Conservation (phyloP, 2,329 filamentous ascomycete genomes). For the Fusarium sp. region DNA sequence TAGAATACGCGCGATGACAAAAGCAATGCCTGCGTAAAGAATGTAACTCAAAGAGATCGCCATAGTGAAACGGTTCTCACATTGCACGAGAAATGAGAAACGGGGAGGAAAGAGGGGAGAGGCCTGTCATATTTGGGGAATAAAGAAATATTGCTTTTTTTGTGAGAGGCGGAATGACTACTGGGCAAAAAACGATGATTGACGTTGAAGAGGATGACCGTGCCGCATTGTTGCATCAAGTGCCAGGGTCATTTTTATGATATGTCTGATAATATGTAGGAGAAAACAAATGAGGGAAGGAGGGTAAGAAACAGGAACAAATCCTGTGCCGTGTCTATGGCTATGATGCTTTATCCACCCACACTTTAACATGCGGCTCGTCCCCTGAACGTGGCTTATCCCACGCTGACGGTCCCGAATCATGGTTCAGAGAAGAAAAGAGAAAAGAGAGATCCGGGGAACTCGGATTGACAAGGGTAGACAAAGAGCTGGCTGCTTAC, state of each 20-base stretch:
- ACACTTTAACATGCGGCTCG: background rate
- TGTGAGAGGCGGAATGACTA: background rate
- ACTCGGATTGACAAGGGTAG: background rate
- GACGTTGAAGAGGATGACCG: background rate
- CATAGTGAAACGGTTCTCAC: constrained; percentile 15
- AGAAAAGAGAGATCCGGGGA: constrained; percentile 10
- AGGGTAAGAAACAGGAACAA: background rate
- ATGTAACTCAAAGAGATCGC: constrained; percentile 7
- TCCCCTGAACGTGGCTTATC: background rate
- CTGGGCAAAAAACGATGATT: background rate
- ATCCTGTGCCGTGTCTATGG: background rate
- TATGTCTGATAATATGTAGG: background rate
- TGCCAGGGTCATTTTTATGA: constrained; percentile 4
- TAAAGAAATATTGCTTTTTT: constrained; percentile 25
- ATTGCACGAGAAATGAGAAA: background rate
- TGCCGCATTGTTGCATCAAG: background rate
- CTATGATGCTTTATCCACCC: no score
- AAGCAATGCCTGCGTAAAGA: constrained; percentile 11
- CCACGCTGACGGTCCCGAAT: background rate
- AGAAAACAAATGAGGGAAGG: background rate
- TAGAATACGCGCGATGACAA: constrained; percentile 10
- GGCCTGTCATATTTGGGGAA: constrained; percentile 6
- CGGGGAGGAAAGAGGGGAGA: background rate
- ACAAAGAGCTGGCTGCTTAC: background rate
- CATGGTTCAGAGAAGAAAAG: background rate